Base-by-base conservation (phyloP, 345 rosid species). In the Leavenworthia alabamica region DNA sequence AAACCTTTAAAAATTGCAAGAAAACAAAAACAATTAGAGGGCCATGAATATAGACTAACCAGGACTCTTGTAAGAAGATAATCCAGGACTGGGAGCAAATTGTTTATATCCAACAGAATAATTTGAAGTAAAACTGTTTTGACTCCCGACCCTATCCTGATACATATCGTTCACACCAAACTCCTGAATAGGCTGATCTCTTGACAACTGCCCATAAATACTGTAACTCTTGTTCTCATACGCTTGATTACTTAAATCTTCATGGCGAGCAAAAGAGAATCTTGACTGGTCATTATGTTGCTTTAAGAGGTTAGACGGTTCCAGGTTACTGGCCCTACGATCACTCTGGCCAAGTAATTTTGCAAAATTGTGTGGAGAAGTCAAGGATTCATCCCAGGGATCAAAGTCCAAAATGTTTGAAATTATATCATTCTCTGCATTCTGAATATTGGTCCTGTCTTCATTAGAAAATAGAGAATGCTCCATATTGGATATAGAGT, bases 251-350 rank as follows among this genome's bases (percentile, higher is more conserved):
- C 58, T 78, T 1, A 80, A 62, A 22, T 78, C 90, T 19, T 86
- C 95, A 52, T 83, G 84, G 64, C 96, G 75, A 0, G 98, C 96
- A 70, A 86, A 86, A 17, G 95, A 86, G 76, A 92, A 89, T 68
- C 91, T 82, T 46, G 96, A 89, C 73, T 92, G 93, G 55, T 48
- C 71, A 51, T 74, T 85, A 56, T 72, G 78, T 63, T 79, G 90
- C 74, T 85, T 85, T 77, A 80, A 64, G 7, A 77, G 68, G 71
- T 68, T 67, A 2, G 85, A 70, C 60, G 70, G 44, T 60, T 72
- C 75, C 36, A 73, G 73, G 26, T 84, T 68, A 62, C 73, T 79
- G 28, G 80, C 56, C 20, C 74, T 80, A 40, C 64, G 73, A 41
- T 85, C 86, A 31, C 68, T 60, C 48, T 85, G 86, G 43, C 83